phyloP scores from a whole-genome alignment of 2,329 filamentous ascomycete species.

The Arthrobotrys pseudoclavata region DNA sequence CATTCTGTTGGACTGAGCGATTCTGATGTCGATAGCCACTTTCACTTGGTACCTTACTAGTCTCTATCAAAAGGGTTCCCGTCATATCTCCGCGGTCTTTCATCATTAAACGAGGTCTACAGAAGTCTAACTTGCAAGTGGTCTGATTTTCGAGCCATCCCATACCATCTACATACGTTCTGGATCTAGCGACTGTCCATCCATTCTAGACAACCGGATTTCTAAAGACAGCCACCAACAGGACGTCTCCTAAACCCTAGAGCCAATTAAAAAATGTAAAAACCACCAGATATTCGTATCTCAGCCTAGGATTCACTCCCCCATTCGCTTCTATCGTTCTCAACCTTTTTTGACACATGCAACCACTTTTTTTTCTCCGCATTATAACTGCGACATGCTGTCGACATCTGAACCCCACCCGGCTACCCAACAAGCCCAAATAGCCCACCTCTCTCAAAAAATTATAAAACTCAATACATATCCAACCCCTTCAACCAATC shows the following conservation, averaged over 20 bases:
- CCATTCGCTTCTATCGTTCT: conserved; percentile 16
- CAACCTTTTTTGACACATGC: conserved; percentile 45
- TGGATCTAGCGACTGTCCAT: conserved; percentile 10
- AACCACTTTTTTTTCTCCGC: conserved; percentile 26
- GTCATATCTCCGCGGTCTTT: conserved; percentile 5
- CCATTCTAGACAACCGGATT: conserved; percentile 26
- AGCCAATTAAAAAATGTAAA: not conserved
- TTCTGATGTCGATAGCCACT: conserved; percentile 8
- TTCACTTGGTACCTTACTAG: not conserved
- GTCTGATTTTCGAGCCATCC: conserved; percentile 15
- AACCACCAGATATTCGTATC: conserved; percentile 14
- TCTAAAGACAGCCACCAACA: conserved; percentile 22
- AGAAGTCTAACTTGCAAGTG: conserved; percentile 9
- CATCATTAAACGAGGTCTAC: conserved; percentile 1
- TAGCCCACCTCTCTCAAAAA: not conserved
- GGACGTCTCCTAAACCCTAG: not conserved
- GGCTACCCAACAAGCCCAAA: conserved; percentile 4
- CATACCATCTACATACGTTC: not conserved
- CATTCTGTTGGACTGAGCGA: not conserved
- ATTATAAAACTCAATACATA: not conserved
- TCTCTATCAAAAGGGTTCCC: not conserved
- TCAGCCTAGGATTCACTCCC: not conserved
- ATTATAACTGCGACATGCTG: conserved; percentile 31
- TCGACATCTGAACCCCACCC: conserved; percentile 19
- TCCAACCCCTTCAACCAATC: conserved; percentile 31